Percentiles rank a stretch among this genome's conserved stretches.
phyloP scores from a whole-genome alignment of 805 yeast species.

The Diddensiella transvaalensis region DNA sequence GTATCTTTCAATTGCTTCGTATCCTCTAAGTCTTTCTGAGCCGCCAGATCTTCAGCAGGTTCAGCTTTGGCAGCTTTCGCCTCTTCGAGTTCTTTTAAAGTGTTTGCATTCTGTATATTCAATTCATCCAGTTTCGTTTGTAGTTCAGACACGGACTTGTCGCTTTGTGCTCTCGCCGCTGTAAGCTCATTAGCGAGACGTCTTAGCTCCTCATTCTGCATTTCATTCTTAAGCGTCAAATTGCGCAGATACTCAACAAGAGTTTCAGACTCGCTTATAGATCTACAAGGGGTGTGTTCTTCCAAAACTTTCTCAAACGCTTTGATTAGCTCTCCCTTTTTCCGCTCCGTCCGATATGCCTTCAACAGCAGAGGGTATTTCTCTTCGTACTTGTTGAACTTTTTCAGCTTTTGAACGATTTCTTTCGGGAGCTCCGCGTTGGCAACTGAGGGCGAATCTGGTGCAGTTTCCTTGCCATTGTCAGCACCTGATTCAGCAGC shows the following conservation, averaged over 20 bases:
- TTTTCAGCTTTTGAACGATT: conserved; percentile 59
- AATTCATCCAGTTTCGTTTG: conserved; percentile 3
- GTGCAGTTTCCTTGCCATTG: conserved; percentile 6
- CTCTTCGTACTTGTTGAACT: conserved; percentile 81
- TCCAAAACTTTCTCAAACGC: conserved; percentile 65
- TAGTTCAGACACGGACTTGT: background rate
- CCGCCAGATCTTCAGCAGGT: background rate
- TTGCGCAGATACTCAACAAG: conserved; percentile 68
- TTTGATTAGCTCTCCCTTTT: conserved; percentile 54
- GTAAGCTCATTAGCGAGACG: conserved; percentile 34
- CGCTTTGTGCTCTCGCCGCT: conserved; percentile 12
- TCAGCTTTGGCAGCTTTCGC: conserved; percentile 4
- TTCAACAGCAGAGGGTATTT: conserved; percentile 79
- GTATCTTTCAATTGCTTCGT: conserved; percentile 8
- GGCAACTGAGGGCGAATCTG: conserved; percentile 20
- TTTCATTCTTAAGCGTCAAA: conserved; percentile 52
- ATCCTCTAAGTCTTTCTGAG: background rate
- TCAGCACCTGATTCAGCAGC: conserved; percentile 8
- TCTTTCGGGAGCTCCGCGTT: conserved; percentile 50
- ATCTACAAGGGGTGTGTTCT: conserved; percentile 78
- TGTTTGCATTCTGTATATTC: background rate
- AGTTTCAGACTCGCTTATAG: conserved; percentile 67
- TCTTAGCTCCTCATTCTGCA: conserved; percentile 65
- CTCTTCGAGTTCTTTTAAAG: conserved; percentile 4
- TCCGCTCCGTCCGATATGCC: conserved; percentile 81